Percentiles rank a stretch among this genome's conserved stretches.
Evolutionary conservation across 1,284 basidiomycete species (phyloP).

Genomic region (Trametes sp.): DNA sequence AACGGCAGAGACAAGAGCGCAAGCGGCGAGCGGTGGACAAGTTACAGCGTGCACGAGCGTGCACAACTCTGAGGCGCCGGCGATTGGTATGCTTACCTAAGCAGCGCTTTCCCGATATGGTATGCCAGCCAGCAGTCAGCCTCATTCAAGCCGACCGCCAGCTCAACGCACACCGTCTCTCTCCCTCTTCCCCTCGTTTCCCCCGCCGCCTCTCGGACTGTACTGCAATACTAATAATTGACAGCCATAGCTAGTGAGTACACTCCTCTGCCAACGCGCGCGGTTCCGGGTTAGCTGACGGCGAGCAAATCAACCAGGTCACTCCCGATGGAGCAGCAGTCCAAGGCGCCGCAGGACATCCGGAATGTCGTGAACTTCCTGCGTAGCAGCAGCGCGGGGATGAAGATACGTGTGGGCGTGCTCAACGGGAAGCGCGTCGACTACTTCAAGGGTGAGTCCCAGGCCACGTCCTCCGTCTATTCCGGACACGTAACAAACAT

Average conservation of each 20-base stretch:
- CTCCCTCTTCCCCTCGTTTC: slow-evolving; percentile 19
- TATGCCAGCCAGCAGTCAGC: slow-evolving; percentile 26
- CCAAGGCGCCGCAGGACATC: slow-evolving; percentile 77
- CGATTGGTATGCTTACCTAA: slow-evolving; percentile 19
- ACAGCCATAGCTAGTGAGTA: slow-evolving; percentile 20
- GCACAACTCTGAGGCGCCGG: background rate
- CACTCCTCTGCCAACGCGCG: background rate
- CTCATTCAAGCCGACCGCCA: slow-evolving; percentile 29
- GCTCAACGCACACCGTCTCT: slow-evolving; percentile 27
- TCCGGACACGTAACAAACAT: slow-evolving; percentile 19
- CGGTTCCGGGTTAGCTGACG: slow-evolving; percentile 7
- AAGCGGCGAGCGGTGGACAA: slow-evolving; percentile 2
- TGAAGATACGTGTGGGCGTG: slow-evolving; percentile 90
- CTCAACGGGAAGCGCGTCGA: slow-evolving; percentile 95
- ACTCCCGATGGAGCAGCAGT: slow-evolving; percentile 69
- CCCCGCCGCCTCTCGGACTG: slow-evolving; percentile 20
- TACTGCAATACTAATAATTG: slow-evolving; percentile 18
- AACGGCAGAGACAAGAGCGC: background rate
- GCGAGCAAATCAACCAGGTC: slow-evolving; percentile 14
- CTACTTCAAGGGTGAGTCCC: slow-evolving; percentile 91
- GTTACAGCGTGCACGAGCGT: background rate
- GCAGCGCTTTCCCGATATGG: slow-evolving; percentile 30
- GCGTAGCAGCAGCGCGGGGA: slow-evolving; percentile 83
- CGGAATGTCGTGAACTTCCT: slow-evolving; percentile 87
- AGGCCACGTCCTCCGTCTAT: slow-evolving; percentile 8